phyloP scores from a whole-genome alignment of 495 filamentous ascomycete genomes.

The Ascodesmis nigricans region DNA sequence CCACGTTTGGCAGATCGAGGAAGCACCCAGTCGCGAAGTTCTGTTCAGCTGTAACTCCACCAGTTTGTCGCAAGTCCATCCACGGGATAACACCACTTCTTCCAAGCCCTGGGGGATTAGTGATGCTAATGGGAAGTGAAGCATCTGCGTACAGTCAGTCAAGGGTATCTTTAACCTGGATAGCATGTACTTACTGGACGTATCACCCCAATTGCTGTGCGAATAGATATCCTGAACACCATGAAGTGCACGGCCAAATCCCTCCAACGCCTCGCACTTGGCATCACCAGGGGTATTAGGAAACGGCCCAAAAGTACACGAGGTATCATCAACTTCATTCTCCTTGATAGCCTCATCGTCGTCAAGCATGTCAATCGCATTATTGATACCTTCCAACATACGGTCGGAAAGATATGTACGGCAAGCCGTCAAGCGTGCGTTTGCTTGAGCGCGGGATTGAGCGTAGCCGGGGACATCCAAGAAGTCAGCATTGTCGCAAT shows the following conservation, averaged over 20 bases:
- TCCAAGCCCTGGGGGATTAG: neutral
- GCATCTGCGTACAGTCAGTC: no score
- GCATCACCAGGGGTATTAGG: neutral
- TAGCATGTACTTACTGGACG: neutral
- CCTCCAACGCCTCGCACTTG: neutral
- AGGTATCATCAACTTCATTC: neutral
- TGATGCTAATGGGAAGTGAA: neutral
- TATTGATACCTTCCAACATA: neutral
- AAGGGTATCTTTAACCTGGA: no score
- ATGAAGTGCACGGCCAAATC: neutral
- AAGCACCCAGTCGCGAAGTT: no score
- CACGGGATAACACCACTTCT: no score
- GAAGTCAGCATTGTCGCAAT: constrained; percentile 1
- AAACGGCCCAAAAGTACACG: neutral
- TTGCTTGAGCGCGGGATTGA: neutral
- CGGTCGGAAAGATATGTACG: neutral
- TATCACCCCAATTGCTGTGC: constrained; percentile 2
- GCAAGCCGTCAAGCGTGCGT: neutral
- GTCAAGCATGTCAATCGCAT: neutral
- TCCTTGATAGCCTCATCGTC: neutral
- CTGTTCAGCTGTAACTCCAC: neutral
- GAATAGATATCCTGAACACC: constrained; percentile 1
- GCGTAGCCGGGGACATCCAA: neutral
- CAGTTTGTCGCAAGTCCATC: no score
- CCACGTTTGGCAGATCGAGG: no score